Percentiles rank a stretch among this genome's conserved stretches.
Conservation (phyloP, 345 rosid genomes). For the Citrus sinensis region DVS_A1.0 CM039165.1:23644501-23645000, state of each 20-base stretch:
- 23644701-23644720: neutral
- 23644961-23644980: conserved; percentile 26
- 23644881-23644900: neutral
- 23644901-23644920: neutral
- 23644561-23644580: conserved; percentile 70
- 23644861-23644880: conserved; percentile 29
- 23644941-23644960: conserved; percentile 44
- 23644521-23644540: conserved; percentile 57
- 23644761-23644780: conserved; percentile 10
- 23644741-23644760: neutral
- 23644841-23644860: conserved; percentile 28
- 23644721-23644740: neutral
- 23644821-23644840: conserved; percentile 59
- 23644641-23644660: neutral
- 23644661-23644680: neutral
- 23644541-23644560: conserved; percentile 68
- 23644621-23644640: neutral
- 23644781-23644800: conserved; percentile 97
- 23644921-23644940: neutral
- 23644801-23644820: conserved; percentile 89
- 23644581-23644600: conserved; percentile 89
- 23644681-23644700: neutral
- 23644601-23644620: conserved; percentile 35
- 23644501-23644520: conserved; percentile 52
- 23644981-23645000: conserved; percentile 21